phyloP scores from a whole-genome alignment of 1,139 yeast genomes.

The Wickerhamiella pararugosa region DNA sequence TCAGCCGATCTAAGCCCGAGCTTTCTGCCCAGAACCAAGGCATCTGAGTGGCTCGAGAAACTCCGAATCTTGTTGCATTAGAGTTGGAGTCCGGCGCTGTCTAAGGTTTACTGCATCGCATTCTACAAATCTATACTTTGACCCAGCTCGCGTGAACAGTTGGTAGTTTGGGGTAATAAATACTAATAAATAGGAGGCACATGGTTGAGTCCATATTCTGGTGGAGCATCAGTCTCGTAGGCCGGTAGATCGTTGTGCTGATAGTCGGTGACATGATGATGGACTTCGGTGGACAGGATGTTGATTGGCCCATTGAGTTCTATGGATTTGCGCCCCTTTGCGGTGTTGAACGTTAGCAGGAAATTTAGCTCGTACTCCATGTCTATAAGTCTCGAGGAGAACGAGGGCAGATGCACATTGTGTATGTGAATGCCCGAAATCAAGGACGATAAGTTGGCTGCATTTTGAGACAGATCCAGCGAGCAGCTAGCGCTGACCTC shows the following conservation, averaged over 20 bases:
- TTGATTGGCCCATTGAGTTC: neutral
- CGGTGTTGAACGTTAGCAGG: neutral
- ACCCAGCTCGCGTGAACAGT: no score
- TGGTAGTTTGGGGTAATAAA: neutral
- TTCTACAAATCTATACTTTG: no score
- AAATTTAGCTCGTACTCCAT: slow-evolving; percentile 3
- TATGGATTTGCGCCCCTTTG: neutral
- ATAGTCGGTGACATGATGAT: neutral
- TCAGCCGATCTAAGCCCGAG: no score
- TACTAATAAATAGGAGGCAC: slow-evolving; percentile 4
- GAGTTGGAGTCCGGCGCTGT: no score
- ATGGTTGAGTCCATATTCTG: neutral
- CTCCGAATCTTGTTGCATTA: no score
- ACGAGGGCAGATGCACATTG: slow-evolving; percentile 1
- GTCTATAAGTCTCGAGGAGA: slow-evolving; percentile 4
- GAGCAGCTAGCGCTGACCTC: no score
- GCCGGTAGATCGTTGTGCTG: neutral
- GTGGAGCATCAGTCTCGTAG: slow-evolving; percentile 2
- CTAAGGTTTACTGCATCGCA: no score
- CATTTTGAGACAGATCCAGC: neutral
- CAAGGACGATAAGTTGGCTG: neutral
- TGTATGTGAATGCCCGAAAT: neutral
- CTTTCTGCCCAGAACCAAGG: no score
- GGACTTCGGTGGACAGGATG: slow-evolving; percentile 2
- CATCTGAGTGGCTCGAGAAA: no score